Conservation (phyloP, 2,329 filamentous ascomycete species). For the Orbilia blumenaviensis region DNA sequence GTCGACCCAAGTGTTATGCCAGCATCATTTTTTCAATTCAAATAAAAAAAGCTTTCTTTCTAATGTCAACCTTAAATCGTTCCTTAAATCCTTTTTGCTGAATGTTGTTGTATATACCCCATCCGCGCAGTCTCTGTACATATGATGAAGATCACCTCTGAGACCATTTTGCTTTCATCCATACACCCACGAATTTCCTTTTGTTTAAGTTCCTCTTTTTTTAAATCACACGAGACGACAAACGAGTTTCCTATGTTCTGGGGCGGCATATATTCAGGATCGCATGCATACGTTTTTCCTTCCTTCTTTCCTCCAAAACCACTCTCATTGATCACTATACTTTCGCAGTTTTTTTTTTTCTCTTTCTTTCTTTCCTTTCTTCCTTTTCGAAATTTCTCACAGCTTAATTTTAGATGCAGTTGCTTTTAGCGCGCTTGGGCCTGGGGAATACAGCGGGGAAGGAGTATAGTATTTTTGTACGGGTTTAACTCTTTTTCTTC, state of each 20-base stretch:
- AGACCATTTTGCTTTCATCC: background rate
- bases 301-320: no score
- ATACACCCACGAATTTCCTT: slow-evolving; percentile 34
- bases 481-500: background rate
- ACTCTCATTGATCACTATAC: slow-evolving; percentile 21
- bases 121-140: slow-evolving; percentile 24
- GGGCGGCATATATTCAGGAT: slow-evolving; percentile 38
- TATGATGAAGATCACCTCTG: background rate
- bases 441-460: slow-evolving; percentile 33
- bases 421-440: slow-evolving; percentile 34
- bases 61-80: background rate
- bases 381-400: no score
- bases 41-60: slow-evolving; percentile 18
- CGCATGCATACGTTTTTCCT: no score
- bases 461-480: slow-evolving; percentile 35
- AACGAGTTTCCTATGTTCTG: slow-evolving; percentile 47
- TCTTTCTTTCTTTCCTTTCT: background rate
- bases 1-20: slow-evolving; percentile 51
- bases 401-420: slow-evolving; percentile 10
- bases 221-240: background rate
- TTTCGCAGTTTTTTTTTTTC: slow-evolving; percentile 2
- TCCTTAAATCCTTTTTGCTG: background rate
- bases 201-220: background rate
- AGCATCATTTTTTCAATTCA: slow-evolving; percentile 46
- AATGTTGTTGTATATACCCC: slow-evolving; percentile 9